Evolutionary conservation across 345 rosid genomes (phyloP).

Genomic region (Noccaea bulbosa): DNA sequence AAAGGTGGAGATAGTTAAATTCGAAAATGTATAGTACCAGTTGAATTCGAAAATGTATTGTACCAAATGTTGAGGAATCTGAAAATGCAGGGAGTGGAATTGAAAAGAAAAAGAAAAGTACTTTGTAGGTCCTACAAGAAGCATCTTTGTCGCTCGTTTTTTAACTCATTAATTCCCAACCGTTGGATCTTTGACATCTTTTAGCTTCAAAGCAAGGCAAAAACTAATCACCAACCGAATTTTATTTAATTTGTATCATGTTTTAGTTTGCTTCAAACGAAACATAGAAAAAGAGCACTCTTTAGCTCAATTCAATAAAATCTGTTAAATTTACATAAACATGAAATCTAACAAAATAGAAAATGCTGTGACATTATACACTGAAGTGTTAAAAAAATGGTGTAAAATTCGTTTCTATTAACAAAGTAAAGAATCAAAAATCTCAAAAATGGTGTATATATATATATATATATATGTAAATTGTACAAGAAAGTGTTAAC

Average conservation of each 20-base stretch:
- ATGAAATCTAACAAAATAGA: background rate
- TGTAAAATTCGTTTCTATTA: constrained; percentile 33
- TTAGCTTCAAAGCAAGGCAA: constrained; percentile 40
- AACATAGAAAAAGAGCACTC: background rate
- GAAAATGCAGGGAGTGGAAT: background rate
- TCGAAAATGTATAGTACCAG: too few species aligned
- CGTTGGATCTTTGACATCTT: constrained; percentile 33
- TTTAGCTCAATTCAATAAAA: background rate
- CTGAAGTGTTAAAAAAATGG: background rate
- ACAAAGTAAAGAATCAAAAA: constrained; percentile 39
- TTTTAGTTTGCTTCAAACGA: background rate
- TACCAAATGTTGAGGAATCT: background rate
- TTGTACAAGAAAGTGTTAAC: constrained; percentile 9
- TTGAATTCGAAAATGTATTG: background rate
- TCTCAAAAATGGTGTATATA: too few species aligned
- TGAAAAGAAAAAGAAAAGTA: background rate
- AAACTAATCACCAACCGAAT: constrained; percentile 27
- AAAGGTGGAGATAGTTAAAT: too few species aligned
- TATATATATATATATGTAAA: constrained; percentile 3
- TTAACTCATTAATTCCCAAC: constrained; percentile 25
- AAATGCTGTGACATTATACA: constrained; percentile 3
- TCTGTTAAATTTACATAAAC: background rate
- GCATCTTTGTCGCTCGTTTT: constrained; percentile 17
- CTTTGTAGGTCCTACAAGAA: too few species aligned
- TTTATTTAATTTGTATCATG: background rate